These are phyloP conservation scores for Mortierella sp. DNA, from an alignment of 371 early-diverging fungal genomes.

Conservation along the genomic window DNA sequence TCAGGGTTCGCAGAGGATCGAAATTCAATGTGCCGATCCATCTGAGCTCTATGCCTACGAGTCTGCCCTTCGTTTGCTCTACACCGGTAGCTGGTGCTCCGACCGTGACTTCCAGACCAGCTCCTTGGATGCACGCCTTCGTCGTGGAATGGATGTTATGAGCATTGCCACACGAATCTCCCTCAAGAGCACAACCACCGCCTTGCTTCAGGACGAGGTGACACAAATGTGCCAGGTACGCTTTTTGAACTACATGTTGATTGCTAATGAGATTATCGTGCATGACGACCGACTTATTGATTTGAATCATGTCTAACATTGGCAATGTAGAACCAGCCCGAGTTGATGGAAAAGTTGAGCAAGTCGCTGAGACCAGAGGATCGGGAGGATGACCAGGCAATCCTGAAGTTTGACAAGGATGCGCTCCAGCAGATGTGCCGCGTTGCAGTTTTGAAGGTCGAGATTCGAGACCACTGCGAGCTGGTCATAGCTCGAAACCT, in stretches of 20 bases:
- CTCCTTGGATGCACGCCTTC: slow-evolving; percentile 46
- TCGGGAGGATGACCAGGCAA: slow-evolving; percentile 54
- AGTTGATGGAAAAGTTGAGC: slow-evolving; percentile 49
- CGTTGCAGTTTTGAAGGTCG: slow-evolving; percentile 43
- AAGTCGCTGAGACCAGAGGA: slow-evolving; percentile 47
- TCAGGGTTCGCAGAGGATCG: slow-evolving; percentile 38
- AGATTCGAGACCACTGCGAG: slow-evolving; percentile 56
- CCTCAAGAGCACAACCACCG: slow-evolving; percentile 41
- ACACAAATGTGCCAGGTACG: slow-evolving; percentile 50
- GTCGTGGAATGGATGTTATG: slow-evolving; percentile 57
- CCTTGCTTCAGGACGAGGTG: slow-evolving; percentile 52
- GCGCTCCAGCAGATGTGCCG: slow-evolving; percentile 55
- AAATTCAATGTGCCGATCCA: slow-evolving; percentile 52
- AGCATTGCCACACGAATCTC: slow-evolving; percentile 32
- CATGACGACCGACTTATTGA: background rate
- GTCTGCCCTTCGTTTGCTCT: slow-evolving; percentile 50
- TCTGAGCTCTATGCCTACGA: slow-evolving; percentile 53
- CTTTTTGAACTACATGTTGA: background rate
- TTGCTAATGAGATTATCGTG: background rate
- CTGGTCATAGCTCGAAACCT: slow-evolving; percentile 53
- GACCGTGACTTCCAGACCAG: slow-evolving; percentile 53
- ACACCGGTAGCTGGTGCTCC: slow-evolving; percentile 55
- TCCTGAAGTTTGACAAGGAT: slow-evolving; percentile 54
- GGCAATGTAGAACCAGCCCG: slow-evolving; percentile 37
- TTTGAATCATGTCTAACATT: background rate